Evolutionary conservation across 2,329 filamentous ascomycete genomes (phyloP).

Genomic region (Diplodia corticola): DNA sequence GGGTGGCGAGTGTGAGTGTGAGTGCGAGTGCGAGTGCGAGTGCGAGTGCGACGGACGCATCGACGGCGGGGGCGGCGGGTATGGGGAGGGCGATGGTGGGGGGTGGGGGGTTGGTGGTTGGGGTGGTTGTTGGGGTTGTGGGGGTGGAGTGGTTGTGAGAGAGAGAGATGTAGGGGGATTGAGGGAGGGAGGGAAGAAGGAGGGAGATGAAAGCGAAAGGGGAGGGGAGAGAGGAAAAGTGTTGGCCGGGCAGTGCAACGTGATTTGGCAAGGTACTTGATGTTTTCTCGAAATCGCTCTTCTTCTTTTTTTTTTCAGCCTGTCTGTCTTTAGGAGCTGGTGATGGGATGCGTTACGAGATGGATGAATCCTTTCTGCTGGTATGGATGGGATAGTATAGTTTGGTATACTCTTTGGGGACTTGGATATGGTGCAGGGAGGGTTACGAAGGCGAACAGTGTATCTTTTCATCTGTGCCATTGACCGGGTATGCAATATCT

Average conservation of each 20-base stretch:
- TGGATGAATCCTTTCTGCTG: background rate
- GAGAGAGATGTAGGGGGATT: too few species aligned
- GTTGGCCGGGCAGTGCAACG: background rate
- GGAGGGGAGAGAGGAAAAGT: background rate
- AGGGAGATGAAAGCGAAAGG: background rate
- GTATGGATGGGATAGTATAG: background rate
- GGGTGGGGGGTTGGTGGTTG: background rate
- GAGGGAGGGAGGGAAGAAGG: background rate
- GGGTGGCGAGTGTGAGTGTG: too few species aligned
- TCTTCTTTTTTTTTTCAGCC: background rate
- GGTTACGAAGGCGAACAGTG: too few species aligned
- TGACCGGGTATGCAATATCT: too few species aligned
- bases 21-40: background rate
- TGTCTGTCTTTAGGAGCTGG: background rate
- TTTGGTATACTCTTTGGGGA: conserved; percentile 2
- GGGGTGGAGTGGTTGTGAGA: background rate
- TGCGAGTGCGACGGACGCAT: background rate
- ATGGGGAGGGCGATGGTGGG: background rate
- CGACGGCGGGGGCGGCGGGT: background rate
- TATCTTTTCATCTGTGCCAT: too few species aligned
- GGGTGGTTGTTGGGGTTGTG: background rate
- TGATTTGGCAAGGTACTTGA: background rate
- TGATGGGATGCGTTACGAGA: background rate
- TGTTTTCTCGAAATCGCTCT: background rate
- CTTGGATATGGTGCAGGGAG: background rate